phyloP scores from a whole-genome alignment of 805 yeast genomes.

The Lachancea quebecensis region DNA sequence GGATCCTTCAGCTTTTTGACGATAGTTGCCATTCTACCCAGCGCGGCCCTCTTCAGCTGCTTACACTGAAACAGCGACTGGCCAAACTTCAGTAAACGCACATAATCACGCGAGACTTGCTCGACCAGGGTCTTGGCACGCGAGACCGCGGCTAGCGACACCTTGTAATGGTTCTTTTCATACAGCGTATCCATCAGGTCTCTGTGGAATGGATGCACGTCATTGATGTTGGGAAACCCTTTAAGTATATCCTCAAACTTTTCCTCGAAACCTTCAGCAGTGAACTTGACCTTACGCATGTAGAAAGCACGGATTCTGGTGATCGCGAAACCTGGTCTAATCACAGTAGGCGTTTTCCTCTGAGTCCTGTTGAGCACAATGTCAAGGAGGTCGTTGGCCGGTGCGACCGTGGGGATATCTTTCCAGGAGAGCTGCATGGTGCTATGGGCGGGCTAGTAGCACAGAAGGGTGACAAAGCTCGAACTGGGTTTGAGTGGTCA shows the following conservation, averaged over 20 bases:
- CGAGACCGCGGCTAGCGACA: slow-evolving; percentile 89
- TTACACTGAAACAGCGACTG: slow-evolving; percentile 98
- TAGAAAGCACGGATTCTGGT: slow-evolving; percentile 95
- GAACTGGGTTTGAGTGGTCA: background rate
- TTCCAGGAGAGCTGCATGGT: slow-evolving; percentile 96
- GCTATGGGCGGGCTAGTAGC: background rate
- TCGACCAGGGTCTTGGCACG: slow-evolving; percentile 91
- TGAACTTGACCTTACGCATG: slow-evolving; percentile 95
- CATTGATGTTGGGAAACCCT: slow-evolving; percentile 95
- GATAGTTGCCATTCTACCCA: slow-evolving; percentile 99
- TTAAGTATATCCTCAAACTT: slow-evolving; percentile 78
- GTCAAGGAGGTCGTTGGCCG: slow-evolving; percentile 88
- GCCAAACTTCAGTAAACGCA: slow-evolving; percentile 89
- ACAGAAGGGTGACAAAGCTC: background rate
- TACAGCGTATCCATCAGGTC: slow-evolving; percentile 96
- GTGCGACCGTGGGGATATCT: slow-evolving; percentile 93
- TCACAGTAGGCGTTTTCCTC: slow-evolving; percentile 98
- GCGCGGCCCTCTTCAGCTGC: slow-evolving; percentile 95
- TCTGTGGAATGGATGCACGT: slow-evolving; percentile 96
- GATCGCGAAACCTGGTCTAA: slow-evolving; percentile 92
- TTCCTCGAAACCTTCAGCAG: slow-evolving; percentile 93
- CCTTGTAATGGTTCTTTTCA: slow-evolving; percentile 97
- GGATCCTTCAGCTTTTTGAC: slow-evolving; percentile 94
- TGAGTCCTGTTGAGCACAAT: slow-evolving; percentile 95
- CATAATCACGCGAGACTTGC: slow-evolving; percentile 93